A percentile compares a stretch with the other conserved stretches of the same genome.
These are phyloP conservation scores for Trichosporon sp. DNA, from an alignment of 1,284 basidiomycete species.

Conservation along the genomic window DNA sequence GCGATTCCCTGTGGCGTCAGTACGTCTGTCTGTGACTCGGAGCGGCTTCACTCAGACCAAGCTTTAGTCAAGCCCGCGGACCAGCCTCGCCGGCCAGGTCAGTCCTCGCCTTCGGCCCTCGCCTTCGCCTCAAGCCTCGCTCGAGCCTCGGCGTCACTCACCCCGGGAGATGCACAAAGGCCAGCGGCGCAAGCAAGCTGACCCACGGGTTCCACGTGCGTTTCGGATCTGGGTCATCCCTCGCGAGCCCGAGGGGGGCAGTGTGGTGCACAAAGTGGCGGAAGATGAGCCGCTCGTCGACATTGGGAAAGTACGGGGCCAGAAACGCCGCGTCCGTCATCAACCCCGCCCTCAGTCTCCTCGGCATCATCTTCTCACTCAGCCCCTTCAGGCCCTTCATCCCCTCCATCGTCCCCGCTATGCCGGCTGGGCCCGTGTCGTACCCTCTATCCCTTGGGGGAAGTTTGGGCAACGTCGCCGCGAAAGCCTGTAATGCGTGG, in stretches of 20 bases:
- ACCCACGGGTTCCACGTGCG: constrained; percentile 51
- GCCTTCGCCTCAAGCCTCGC: too few relatives aligned
- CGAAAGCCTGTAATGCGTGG: constrained; percentile 22
- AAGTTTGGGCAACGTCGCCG: constrained; percentile 27
- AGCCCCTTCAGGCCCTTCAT: neutral
- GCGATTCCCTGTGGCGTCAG: constrained; percentile 29
- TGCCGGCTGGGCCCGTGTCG: constrained; percentile 22
- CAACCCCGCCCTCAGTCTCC: constrained; percentile 33
- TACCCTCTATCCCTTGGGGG: constrained; percentile 22
- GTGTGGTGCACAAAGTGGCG: constrained; percentile 48
- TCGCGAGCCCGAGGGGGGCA: constrained; percentile 46
- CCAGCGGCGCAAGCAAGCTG: constrained; percentile 42
- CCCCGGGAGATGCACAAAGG: constrained; percentile 45
- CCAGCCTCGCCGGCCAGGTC: too few relatives aligned
- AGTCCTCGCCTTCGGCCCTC: too few relatives aligned
- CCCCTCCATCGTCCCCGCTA: neutral
- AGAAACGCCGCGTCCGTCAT: constrained; percentile 48
- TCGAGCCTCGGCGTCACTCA: constrained; percentile 24
- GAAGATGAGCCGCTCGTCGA: constrained; percentile 47
- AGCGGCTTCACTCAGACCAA: too few relatives aligned
- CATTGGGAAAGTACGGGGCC: constrained; percentile 43
- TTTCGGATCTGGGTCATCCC: constrained; percentile 33
- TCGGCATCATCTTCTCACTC: constrained; percentile 31
- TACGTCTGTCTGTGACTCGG: too few relatives aligned
- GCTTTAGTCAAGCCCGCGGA: too few relatives aligned